Evolutionary conservation across 306 rosid genomes (phyloP).

Genomic region (Trichosanthes cucumerina): DNA sequence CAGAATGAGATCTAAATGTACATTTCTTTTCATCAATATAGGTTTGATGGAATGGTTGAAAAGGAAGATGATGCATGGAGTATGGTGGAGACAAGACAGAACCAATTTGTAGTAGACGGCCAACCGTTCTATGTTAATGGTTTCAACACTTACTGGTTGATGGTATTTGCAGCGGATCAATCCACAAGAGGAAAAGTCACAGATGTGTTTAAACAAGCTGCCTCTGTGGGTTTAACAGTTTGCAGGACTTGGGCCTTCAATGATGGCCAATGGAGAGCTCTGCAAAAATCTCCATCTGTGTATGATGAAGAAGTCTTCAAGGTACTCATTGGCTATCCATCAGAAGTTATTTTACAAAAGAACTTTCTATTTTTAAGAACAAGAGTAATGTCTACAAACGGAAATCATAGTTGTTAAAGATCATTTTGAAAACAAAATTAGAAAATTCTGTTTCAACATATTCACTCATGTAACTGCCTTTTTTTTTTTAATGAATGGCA

Average conservation of each 20-base stretch:
- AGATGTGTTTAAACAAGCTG: conserved; percentile 62
- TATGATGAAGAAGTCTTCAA: conserved; percentile 78
- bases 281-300: conserved; percentile 69
- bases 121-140: conserved; percentile 88
- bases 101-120: conserved; percentile 67
- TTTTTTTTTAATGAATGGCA: conserved; percentile 2
- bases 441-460: background rate
- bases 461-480: background rate
- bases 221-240: conserved; percentile 70
- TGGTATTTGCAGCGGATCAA: conserved; percentile 81
- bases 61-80: conserved; percentile 41
- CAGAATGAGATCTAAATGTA: background rate
- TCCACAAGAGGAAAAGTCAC: conserved; percentile 84
- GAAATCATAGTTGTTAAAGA: background rate
- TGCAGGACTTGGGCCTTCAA: conserved; percentile 98
- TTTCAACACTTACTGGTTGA: conserved; percentile 93
- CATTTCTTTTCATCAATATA: background rate
- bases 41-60: background rate
- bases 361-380: background rate
- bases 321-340: conserved; percentile 23
- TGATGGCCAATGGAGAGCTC: conserved; percentile 95
- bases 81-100: conserved; percentile 78
- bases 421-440: background rate
- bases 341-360: background rate
- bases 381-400: background rate